Evolutionary conservation across 805 yeast species (phyloP).

Genomic region (Monosporozyma servazzii): DNA sequence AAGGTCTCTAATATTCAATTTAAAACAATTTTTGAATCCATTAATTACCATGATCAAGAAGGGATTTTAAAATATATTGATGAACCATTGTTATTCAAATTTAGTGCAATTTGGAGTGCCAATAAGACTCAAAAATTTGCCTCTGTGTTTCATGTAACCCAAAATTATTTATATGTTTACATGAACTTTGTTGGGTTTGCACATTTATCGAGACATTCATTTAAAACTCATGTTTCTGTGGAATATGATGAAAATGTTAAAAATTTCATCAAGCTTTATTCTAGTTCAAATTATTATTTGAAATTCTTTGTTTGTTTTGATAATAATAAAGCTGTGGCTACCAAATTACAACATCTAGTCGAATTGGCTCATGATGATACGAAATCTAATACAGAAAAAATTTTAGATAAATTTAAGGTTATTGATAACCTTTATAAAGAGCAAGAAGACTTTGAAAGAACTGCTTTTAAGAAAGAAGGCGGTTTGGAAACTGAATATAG

Average conservation of each 20-base stretch:
- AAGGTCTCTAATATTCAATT: constrained; percentile 61
- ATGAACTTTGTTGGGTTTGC: constrained; percentile 65
- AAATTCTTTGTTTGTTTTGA: constrained; percentile 44
- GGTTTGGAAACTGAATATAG: constrained; percentile 5
- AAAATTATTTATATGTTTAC: constrained; percentile 48
- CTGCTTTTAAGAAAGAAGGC: constrained; percentile 2
- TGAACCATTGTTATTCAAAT: constrained; percentile 58
- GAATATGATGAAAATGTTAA: constrained; percentile 27
- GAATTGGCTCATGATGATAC: constrained; percentile 35
- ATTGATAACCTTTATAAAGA: constrained; percentile 15
- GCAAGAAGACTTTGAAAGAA: constrained; percentile 5
- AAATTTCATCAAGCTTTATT: constrained; percentile 7
- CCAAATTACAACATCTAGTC: constrained; percentile 50
- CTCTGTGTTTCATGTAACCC: constrained; percentile 57
- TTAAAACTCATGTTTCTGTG: constrained; percentile 43
- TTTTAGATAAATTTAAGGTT: constrained; percentile 21
- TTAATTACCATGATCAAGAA: constrained; percentile 11
- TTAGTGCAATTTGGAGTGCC: constrained; percentile 60
- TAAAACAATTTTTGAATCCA: constrained; percentile 60
- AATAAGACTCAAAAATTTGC: constrained; percentile 61
- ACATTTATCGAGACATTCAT: constrained; percentile 40
- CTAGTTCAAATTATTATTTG: constrained; percentile 28
- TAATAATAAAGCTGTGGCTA: constrained; percentile 45
- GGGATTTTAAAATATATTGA: constrained; percentile 22
- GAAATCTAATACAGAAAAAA: constrained; percentile 22